Conservation (phyloP, 1,139 yeast genomes). For the Lodderomyces orthopsilosis region DNA sequence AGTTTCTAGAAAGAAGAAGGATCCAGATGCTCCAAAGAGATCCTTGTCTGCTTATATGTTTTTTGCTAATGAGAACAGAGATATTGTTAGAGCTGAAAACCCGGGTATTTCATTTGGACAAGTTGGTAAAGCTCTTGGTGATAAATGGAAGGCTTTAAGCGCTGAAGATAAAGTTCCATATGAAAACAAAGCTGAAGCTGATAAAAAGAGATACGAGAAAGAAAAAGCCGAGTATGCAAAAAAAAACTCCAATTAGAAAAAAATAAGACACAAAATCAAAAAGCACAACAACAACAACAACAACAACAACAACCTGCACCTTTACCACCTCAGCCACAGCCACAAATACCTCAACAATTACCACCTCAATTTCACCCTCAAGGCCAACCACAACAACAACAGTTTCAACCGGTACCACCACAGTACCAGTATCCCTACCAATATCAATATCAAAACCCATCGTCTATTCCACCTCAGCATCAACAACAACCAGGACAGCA, state of each 20-base stretch:
- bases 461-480: neutral
- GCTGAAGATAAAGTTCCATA: constrained; percentile 84
- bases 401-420: constrained; percentile 1
- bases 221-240: constrained; percentile 88
- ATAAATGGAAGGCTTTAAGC: constrained; percentile 88
- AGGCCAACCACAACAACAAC: constrained; percentile 2
- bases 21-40: constrained; percentile 99
- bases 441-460: constrained; percentile 2
- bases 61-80: constrained; percentile 97
- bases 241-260: constrained; percentile 27
- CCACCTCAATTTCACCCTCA: constrained; percentile 4
- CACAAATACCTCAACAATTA: constrained; percentile 1
- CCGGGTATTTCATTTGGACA: constrained; percentile 93
- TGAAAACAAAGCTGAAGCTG: constrained; percentile 90
- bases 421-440: constrained; percentile 3
- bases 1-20: constrained; percentile 57
- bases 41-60: constrained; percentile 98
- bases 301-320: constrained; percentile 3
- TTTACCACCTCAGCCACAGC: constrained; percentile 3
- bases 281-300: constrained; percentile 1
- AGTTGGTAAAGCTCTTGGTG: constrained; percentile 90
- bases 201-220: constrained; percentile 95
- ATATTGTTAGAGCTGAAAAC: constrained; percentile 88
- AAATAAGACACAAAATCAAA: constrained; percentile 8
- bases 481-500: constrained; percentile 3